phyloP scores from a whole-genome alignment of 805 yeast genomes.

The Teunomyces aglyptinius region DNA sequence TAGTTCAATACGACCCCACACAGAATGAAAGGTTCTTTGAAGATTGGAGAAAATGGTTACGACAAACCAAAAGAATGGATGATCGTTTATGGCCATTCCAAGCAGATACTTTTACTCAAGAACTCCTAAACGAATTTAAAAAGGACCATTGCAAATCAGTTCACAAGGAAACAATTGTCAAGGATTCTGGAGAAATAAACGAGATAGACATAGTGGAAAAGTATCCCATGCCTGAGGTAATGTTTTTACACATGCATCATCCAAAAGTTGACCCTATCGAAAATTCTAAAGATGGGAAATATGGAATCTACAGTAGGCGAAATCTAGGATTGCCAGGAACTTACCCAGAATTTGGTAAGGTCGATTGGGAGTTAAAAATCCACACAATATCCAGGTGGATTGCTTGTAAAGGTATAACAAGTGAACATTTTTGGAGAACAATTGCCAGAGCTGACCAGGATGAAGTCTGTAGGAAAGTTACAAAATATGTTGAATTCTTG shows the following conservation, averaged over 20 bases:
- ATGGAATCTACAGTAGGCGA: conserved; percentile 15
- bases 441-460: conserved; percentile 12
- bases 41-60: conserved; percentile 30
- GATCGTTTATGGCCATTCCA: conserved; percentile 18
- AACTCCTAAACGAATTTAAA: conserved; percentile 12
- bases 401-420: conserved; percentile 21
- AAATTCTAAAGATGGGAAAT: conserved; percentile 11
- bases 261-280: conserved; percentile 19
- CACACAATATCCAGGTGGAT: conserved; percentile 24
- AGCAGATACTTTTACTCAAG: conserved; percentile 11
- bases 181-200: conserved; percentile 2
- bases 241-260: conserved; percentile 22
- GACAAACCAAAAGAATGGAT: conserved; percentile 12
- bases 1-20: conserved; percentile 22
- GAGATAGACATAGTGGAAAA: neutral
- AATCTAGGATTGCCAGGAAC: conserved; percentile 17
- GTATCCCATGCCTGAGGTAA: conserved; percentile 14
- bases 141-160: conserved; percentile 2
- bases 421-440: conserved; percentile 18
- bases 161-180: conserved; percentile 1
- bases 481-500: conserved; percentile 22
- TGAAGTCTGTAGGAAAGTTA: conserved; percentile 20
- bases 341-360: conserved; percentile 15
- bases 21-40: conserved; percentile 11
- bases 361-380: conserved; percentile 26